These are phyloP conservation scores for Ophiosphaerella korrae DNA, from an alignment of 2,329 filamentous ascomycete genomes.

Conservation along the genomic window DNA sequence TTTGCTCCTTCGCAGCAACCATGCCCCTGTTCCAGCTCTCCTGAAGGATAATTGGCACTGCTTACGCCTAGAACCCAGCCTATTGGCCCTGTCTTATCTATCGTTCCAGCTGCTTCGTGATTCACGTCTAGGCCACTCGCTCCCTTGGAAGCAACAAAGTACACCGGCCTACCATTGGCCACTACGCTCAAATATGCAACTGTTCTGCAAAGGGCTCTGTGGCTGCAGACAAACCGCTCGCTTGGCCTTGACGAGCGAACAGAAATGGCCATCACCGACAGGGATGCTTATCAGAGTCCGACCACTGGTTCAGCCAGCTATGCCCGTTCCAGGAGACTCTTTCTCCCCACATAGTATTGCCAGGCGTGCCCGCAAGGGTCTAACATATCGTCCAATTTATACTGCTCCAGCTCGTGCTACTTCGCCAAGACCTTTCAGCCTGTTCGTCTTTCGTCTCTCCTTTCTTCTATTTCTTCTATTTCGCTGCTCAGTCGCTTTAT, in stretches of 20 bases:
- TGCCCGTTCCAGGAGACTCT: conserved; percentile 22
- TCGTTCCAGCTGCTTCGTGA: conserved; percentile 14
- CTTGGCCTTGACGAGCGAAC: conserved; percentile 24
- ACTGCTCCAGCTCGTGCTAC: conserved; percentile 25
- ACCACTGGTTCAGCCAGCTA: conserved; percentile 27
- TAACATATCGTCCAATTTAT: conserved; percentile 35
- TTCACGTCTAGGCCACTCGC: conserved; percentile 13
- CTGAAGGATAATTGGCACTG: conserved; percentile 21
- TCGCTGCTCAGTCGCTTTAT: conserved; percentile 1
- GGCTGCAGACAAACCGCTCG: conserved; percentile 27
- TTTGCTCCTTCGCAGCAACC: not conserved
- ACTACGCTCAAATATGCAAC: conserved; percentile 13
- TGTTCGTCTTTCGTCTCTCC: conserved; percentile 15
- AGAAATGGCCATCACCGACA: conserved; percentile 20
- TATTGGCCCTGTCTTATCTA: conserved; percentile 31
- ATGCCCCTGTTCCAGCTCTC: conserved; percentile 10
- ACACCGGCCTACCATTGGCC: conserved; percentile 19
- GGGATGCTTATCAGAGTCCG: conserved; percentile 42
- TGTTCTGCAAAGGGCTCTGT: conserved; percentile 20
- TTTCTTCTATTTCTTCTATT: conserved; percentile 6
- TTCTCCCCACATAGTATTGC: conserved; percentile 31
- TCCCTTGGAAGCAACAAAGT: conserved; percentile 6
- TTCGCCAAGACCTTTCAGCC: conserved; percentile 15
- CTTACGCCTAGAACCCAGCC: conserved; percentile 30
- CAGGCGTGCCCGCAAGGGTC: conserved; percentile 34